Percentiles rank a stretch among this genome's conserved stretches.
Evolutionary conservation across 768 basidiomycete genomes (phyloP).

Genomic region (Trametes cubensis): DNA sequence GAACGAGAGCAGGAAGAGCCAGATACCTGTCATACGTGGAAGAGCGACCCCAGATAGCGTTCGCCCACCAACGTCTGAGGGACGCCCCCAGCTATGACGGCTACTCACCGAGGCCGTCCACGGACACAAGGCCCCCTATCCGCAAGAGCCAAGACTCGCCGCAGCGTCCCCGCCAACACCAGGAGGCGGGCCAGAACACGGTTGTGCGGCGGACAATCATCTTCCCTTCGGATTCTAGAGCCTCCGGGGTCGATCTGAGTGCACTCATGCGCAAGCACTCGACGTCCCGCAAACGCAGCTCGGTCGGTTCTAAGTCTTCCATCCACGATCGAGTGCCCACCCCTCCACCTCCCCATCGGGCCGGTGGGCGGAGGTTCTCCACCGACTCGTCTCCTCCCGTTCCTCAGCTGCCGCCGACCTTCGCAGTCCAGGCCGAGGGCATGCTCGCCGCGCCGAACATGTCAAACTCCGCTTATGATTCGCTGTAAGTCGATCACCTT

Average conservation of each 20-base stretch:
- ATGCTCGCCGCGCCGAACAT: slow-evolving; percentile 48
- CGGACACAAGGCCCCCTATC: slow-evolving; percentile 19
- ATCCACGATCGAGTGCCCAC: slow-evolving; percentile 83
- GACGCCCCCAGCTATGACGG: slow-evolving; percentile 34
- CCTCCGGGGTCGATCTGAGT: slow-evolving; percentile 59
- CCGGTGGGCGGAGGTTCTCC: slow-evolving; percentile 61
- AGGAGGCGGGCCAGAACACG: slow-evolving; percentile 37
- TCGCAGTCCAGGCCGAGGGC: slow-evolving; percentile 43
- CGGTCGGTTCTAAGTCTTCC: slow-evolving; percentile 73
- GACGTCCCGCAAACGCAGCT: slow-evolving; percentile 54
- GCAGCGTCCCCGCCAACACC: slow-evolving; percentile 18
- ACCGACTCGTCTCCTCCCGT: slow-evolving; percentile 68
- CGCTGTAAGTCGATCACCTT: slow-evolving; percentile 57
- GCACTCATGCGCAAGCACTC: slow-evolving; percentile 59
- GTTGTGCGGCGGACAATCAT: slow-evolving; percentile 81
- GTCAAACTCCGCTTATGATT: slow-evolving; percentile 73
- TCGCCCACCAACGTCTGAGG: slow-evolving; percentile 29
- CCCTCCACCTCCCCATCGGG: slow-evolving; percentile 75
- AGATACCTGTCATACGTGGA: slow-evolving; percentile 20
- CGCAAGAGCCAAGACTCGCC: slow-evolving; percentile 18
- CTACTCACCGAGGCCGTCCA: slow-evolving; percentile 38
- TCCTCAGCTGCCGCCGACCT: slow-evolving; percentile 60
- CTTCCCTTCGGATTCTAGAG: slow-evolving; percentile 67
- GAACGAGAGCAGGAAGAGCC: slow-evolving; percentile 33
- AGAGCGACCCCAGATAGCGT: slow-evolving; percentile 22